Evolutionary conservation across 2,329 filamentous ascomycete species (phyloP).

Genomic region (Aspergillus sp.): DNA sequence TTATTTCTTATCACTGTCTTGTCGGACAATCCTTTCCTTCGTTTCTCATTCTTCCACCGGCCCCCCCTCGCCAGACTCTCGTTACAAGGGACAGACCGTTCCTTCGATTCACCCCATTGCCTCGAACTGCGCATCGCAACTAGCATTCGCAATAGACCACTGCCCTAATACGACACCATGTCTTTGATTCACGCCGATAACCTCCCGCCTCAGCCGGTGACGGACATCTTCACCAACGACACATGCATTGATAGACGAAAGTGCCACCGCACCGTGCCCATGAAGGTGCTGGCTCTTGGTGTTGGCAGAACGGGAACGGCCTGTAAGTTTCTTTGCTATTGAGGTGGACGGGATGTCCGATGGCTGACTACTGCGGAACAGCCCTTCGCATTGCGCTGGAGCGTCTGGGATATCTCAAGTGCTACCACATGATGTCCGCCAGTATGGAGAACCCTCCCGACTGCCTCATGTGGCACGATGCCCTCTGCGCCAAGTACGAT

Average conservation of each 20-base stretch:
- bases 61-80: conserved; percentile 2
- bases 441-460: conserved; percentile 67
- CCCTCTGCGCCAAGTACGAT: conserved; percentile 62
- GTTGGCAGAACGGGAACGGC: conserved; percentile 69
- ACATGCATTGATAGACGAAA: conserved; percentile 66
- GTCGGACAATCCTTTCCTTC: conserved; percentile 9
- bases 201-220: conserved; percentile 39
- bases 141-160: background rate
- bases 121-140: too few relatives aligned
- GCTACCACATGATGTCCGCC: conserved; percentile 72
- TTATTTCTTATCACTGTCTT: conserved; percentile 22
- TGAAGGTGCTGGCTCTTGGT: conserved; percentile 69
- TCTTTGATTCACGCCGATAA: conserved; percentile 36
- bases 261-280: conserved; percentile 65
- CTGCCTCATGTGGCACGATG: conserved; percentile 68
- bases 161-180: conserved; percentile 20
- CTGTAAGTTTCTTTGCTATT: conserved; percentile 48
- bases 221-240: conserved; percentile 57
- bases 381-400: conserved; percentile 65
- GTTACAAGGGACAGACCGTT: conserved; percentile 1
- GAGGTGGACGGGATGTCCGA: background rate
- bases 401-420: conserved; percentile 64
- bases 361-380: conserved; percentile 23
- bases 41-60: background rate
- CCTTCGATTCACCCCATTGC: background rate